These are phyloP conservation scores for Geotrichum bryndzae DNA, from an alignment of 1,139 yeast genomes.

Conservation along the genomic window DNA sequence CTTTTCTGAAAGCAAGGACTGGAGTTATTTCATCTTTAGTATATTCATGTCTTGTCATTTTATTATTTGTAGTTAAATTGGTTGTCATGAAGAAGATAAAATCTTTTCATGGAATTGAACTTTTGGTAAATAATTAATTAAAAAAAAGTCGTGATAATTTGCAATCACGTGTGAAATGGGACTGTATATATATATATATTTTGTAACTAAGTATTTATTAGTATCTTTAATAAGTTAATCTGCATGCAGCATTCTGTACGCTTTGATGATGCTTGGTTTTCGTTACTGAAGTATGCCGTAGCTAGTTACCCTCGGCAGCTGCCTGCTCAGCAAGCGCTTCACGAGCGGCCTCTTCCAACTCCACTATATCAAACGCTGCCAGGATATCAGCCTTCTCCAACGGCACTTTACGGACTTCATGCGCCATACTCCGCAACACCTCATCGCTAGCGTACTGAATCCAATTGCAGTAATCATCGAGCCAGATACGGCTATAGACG, in stretches of 20 bases:
- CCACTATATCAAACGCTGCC: conserved; percentile 30
- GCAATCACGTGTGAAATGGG: too few relatives aligned
- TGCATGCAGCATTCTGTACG: not conserved
- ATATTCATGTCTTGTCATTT: too few relatives aligned
- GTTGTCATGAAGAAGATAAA: too few relatives aligned
- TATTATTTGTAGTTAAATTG: too few relatives aligned
- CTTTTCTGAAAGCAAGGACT: too few relatives aligned
- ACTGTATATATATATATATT: not conserved
- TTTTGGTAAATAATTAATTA: too few relatives aligned
- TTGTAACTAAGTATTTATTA: not conserved
- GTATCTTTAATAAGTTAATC: not conserved
- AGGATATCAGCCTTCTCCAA: conserved; percentile 24
- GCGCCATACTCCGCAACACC: conserved; percentile 56
- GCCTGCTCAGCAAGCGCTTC: conserved; percentile 20
- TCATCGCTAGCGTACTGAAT: conserved; percentile 48
- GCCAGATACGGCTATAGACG: conserved; percentile 72
- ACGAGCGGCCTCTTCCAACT: conserved; percentile 29
- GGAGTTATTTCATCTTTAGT: too few relatives aligned
- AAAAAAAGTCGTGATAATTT: too few relatives aligned
- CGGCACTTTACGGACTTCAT: conserved; percentile 43
- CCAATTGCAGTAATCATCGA: conserved; percentile 82
- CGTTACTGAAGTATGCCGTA: not conserved
- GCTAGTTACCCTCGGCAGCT: not conserved
- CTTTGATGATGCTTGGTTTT: conserved; percentile 1
- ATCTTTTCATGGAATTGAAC: too few relatives aligned